phyloP scores from a whole-genome alignment of 805 yeast genomes.

The Cyberlindnera petersonii region DNA sequence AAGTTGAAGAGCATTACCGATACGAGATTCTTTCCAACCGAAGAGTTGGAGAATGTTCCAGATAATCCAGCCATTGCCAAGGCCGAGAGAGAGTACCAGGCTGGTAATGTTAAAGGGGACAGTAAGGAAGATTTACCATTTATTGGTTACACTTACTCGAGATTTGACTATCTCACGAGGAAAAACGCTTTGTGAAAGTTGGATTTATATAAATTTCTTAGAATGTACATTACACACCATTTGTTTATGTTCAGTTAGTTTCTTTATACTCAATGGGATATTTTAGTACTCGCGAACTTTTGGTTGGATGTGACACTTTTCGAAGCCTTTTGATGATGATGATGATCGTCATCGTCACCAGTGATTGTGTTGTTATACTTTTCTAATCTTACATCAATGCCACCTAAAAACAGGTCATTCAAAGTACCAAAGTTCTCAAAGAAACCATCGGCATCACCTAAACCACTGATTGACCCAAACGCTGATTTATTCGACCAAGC shows the following conservation, averaged over 20 bases:
- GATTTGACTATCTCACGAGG: constrained; percentile 88
- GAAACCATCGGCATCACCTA: constrained; percentile 9
- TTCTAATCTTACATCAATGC: no score
- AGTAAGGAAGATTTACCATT: constrained; percentile 89
- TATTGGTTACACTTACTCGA: constrained; percentile 93
- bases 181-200: constrained; percentile 44
- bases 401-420: constrained; percentile 22
- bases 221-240: constrained; percentile 4
- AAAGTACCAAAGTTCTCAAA: constrained; percentile 18
- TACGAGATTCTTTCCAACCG: constrained; percentile 97
- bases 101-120: constrained; percentile 38
- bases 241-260: constrained; percentile 26
- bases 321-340: no score
- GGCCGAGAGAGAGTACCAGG: constrained; percentile 64
- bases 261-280: no score
- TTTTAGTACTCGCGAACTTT: no score
- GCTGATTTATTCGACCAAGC: constrained; percentile 58
- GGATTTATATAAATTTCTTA: neutral
- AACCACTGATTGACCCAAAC: constrained; percentile 37
- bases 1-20: constrained; percentile 89
- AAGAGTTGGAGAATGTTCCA: constrained; percentile 91
- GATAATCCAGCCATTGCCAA: constrained; percentile 74
- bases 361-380: neutral
- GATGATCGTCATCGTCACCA: neutral
- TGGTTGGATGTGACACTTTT: no score